Conservation (phyloP, 2,329 filamentous ascomycete species). For the Aspergillus texensis region DNA sequence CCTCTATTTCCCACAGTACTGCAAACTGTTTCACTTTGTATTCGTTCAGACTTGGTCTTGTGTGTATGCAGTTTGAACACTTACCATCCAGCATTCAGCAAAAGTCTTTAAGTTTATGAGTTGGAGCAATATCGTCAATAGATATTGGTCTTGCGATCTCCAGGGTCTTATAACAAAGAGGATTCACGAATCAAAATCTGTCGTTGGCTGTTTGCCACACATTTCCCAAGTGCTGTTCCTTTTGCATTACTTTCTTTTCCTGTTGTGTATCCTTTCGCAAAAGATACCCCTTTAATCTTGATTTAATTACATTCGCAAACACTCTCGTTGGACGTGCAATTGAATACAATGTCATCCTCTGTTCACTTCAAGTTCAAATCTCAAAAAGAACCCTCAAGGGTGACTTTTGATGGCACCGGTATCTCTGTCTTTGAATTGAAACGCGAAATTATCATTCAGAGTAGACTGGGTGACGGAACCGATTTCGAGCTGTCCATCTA, state of each 20-base stretch:
- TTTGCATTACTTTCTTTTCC: slow-evolving; percentile 17
- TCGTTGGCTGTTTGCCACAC: slow-evolving; percentile 19
- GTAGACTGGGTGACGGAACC: slow-evolving; percentile 88
- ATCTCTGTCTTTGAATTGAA: slow-evolving; percentile 99
- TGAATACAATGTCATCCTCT: slow-evolving; percentile 80
- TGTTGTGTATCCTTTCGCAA: slow-evolving; percentile 31
- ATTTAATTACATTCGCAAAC: slow-evolving; percentile 33
- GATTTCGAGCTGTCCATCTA: slow-evolving; percentile 97
- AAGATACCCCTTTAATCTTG: slow-evolving; percentile 28
- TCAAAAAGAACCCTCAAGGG: slow-evolving; percentile 89
- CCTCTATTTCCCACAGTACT: slow-evolving; percentile 20
- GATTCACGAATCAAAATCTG: slow-evolving; percentile 22
- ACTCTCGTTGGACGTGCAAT: slow-evolving; percentile 34
- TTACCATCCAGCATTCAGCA: slow-evolving; percentile 31
- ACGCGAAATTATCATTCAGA: slow-evolving; percentile 95
- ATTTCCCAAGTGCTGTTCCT: slow-evolving; percentile 16
- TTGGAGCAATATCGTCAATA: slow-evolving; percentile 29
- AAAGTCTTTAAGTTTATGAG: slow-evolving; percentile 29
- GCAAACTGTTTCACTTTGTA: slow-evolving; percentile 31
- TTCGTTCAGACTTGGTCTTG: slow-evolving; percentile 31
- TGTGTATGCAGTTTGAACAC: slow-evolving; percentile 39
- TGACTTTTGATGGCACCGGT: slow-evolving; percentile 95
- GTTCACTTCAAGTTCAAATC: slow-evolving; percentile 99
- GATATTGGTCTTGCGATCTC: slow-evolving; percentile 28
- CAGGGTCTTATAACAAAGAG: slow-evolving; percentile 20